Base-by-base conservation (phyloP, 1,139 yeast genomes). In the Ashbya aceris region DNA sequence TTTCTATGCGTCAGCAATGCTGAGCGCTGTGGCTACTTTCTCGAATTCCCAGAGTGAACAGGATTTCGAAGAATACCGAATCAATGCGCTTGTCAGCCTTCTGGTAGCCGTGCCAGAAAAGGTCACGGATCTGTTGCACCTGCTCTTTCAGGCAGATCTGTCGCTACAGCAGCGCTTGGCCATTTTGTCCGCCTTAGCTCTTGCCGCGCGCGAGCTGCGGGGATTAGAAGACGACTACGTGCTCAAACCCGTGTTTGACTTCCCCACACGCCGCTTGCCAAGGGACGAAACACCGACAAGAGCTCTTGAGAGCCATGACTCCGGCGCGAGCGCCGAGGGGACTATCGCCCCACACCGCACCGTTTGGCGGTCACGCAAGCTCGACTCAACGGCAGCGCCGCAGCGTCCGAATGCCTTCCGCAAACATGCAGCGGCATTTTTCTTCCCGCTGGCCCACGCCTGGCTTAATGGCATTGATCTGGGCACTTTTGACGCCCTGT, bases 121-220 rank as follows among this genome's bases (percentile, higher is more conserved):
- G 2, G 52, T 68, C 1, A 43, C 60, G 0, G 68, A 66, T 40
- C 48, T 77, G 2, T 60, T 72, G 40, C 56, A 67, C 27, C 57
- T 76, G 13, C 62, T 82, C 12, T 64, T 77, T 27, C 66, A 70
- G 0, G 81, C 83, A 0, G 91, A 83, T 53, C 73, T 78, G 43
- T 79, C 86, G 0, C 59, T 82, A n/a, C 84, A 78, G 47, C 81
- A 76, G 44, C 58, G 91, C 44, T 67, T 82, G 62, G 60, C 73
- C 34, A 65, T 81, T 3, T 55, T 83, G 9, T 70, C 83, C 3
- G 65, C 79, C 0, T 55, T 79, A 11, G 76, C 84, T 0, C 61
- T 82, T 23, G 67, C 80, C 2, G 77, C 80, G 0, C 62, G 91
- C 48, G 87, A 81, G 48, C 60, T 81, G 7, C 65, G 79, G 40